Base-by-base conservation (phyloP, 441 rosid species). In the Adansonia gregorii region DNA sequence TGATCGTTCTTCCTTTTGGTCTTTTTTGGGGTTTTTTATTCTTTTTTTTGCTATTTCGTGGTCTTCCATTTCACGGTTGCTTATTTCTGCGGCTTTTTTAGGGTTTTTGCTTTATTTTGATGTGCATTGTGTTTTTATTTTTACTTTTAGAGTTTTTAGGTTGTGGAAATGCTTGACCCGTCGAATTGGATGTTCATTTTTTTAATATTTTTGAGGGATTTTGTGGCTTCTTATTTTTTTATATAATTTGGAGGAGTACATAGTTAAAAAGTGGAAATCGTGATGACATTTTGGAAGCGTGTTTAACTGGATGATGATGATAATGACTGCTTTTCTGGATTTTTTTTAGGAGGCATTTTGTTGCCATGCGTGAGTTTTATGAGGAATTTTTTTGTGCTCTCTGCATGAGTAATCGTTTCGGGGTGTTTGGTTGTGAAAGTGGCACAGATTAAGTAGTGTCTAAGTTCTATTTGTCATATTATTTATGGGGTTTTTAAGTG, bases 341-440 rank as follows among this genome's bases (percentile, higher is more conserved):
- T 10, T 9, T 8, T 59, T 59, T 31, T 31, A 41, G 6, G 8
- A 41, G 8, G 1, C 5, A 11, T 15, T 39, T 65, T 65, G 45
- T 56, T 56, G 7, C n/a, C n/a, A 4, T 7, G 8, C 2, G n/a
- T 12, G 43, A 14, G 5, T 63, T 14, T 63, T 63, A 0, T 56
- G 10, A n/a, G n/a, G n/a, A 19, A 10, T 4, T 35, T 4, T n/a
- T 7, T 14, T 14, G 35, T 59, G 12, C 72, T 46, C 19, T 48
- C 58, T 48, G 73, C 73, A 48, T 68, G 39, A 22, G 3, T 49
- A 49, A 24, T 69, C 73, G 7, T 49, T 69, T 22, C 24, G 8
- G 39, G 73, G 20, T 14, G 58, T 69, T 49, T 69, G 43, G 43
- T 49, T 49, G 56, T 69, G 20, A 14, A 69, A 51, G 45, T 51